These are phyloP conservation scores for Microsporum ferrugineum DNA, from an alignment of 2,329 filamentous ascomycete species.

Conservation along the genomic window DNA sequence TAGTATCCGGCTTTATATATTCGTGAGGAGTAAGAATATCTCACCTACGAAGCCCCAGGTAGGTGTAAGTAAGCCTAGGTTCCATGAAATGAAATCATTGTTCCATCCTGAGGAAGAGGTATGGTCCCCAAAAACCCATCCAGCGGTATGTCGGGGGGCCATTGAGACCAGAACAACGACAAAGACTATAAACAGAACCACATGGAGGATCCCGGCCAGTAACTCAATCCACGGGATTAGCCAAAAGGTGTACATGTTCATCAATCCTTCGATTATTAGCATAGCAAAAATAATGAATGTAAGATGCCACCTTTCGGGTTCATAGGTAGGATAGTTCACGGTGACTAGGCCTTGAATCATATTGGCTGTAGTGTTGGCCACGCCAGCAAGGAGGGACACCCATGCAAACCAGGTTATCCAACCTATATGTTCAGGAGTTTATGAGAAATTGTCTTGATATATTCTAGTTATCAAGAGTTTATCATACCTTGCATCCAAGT, in stretches of 20 bases:
- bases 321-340: slow-evolving; percentile 25
- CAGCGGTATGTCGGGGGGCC: slow-evolving; percentile 22
- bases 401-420: slow-evolving; percentile 37
- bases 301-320: slow-evolving; percentile 28
- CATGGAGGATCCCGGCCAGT: slow-evolving; percentile 25
- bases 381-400: slow-evolving; percentile 26
- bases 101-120: slow-evolving; percentile 25
- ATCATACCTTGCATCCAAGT: slow-evolving; percentile 23
- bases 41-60: slow-evolving; percentile 25
- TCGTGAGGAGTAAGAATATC: slow-evolving; percentile 2
- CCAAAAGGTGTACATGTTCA: slow-evolving; percentile 27
- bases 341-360: slow-evolving; percentile 27
- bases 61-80: slow-evolving; percentile 28
- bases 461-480: background rate
- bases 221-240: slow-evolving; percentile 33
- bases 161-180: slow-evolving; percentile 25
- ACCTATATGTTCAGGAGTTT: slow-evolving; percentile 17
- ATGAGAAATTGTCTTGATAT: slow-evolving; percentile 9
- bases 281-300: slow-evolving; percentile 31
- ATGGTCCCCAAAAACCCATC: slow-evolving; percentile 24
- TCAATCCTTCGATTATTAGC: slow-evolving; percentile 22
- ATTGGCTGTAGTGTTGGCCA: slow-evolving; percentile 26
- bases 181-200: slow-evolving; percentile 29
- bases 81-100: slow-evolving; percentile 25
- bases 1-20: background rate